A percentile compares a stretch with the other conserved stretches of the same genome.
These are phyloP conservation scores for Graphilbum ipis-grandicollis DNA, from an alignment of 2,329 filamentous ascomycete species.

Conservation along the genomic window DNA sequence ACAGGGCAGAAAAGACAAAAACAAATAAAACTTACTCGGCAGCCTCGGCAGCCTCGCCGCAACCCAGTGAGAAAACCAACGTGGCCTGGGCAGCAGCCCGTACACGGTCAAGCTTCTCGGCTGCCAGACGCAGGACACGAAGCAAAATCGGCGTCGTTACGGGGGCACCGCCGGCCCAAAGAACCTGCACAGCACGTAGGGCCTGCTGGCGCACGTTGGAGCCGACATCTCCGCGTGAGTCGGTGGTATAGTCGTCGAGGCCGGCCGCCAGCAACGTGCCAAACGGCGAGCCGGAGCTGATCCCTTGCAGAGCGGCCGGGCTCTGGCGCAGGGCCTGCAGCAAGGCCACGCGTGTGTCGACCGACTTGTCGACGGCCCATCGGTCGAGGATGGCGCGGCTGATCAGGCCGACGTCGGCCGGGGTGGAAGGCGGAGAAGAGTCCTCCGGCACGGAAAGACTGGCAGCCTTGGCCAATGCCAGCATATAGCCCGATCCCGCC, in stretches of 20 bases:
- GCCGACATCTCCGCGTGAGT: slow-evolving; percentile 76
- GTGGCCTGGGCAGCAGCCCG: slow-evolving; percentile 46
- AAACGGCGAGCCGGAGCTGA: slow-evolving; percentile 16
- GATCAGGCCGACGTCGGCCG: slow-evolving; percentile 12
- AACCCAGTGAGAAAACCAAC: slow-evolving; percentile 25
- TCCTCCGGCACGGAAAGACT: slow-evolving; percentile 16
- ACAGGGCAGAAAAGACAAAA: too few species aligned
- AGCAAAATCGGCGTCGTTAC: slow-evolving; percentile 26
- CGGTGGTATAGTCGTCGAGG: slow-evolving; percentile 81
- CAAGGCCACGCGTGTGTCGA: slow-evolving; percentile 37
- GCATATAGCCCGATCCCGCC: slow-evolving; percentile 32
- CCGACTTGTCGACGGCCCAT: slow-evolving; percentile 31
- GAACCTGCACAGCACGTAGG: slow-evolving; percentile 53
- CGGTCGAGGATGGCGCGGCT: slow-evolving; percentile 28
- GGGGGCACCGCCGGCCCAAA: slow-evolving; percentile 23
- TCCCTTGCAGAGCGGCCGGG: slow-evolving; percentile 19
- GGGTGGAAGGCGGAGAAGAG: background rate
- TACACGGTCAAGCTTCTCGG: slow-evolving; percentile 83
- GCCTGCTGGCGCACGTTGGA: slow-evolving; percentile 72
- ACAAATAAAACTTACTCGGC: too few species aligned
- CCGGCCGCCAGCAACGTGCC: slow-evolving; percentile 33
- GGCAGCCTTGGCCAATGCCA: slow-evolving; percentile 32
- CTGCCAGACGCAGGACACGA: slow-evolving; percentile 48
- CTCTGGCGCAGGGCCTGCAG: slow-evolving; percentile 34
- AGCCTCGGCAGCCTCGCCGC: too few species aligned